These are phyloP conservation scores for Globisporangium alternatum DNA, from an alignment of 352 stramenopile species.

Conservation along the genomic window DNA sequence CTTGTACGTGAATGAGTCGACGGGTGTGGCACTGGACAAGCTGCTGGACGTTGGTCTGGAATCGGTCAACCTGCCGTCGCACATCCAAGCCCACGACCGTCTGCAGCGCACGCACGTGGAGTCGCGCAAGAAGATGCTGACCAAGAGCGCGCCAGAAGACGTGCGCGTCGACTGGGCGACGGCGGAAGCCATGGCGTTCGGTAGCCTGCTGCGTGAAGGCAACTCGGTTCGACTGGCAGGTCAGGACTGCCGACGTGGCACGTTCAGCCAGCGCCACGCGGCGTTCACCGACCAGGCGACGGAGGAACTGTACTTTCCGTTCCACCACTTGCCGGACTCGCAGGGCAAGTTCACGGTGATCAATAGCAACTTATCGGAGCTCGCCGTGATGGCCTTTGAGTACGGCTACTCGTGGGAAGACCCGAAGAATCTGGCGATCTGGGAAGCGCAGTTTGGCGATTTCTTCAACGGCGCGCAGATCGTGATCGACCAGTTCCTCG, in stretches of 20 bases:
- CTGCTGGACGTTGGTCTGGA: conserved; percentile 60
- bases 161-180: conserved; percentile 86
- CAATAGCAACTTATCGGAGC: conserved; percentile 84
- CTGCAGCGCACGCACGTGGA: conserved; percentile 80
- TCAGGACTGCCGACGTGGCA: conserved; percentile 86
- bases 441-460: conserved; percentile 91
- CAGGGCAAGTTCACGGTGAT: conserved; percentile 56
- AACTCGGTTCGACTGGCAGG: conserved; percentile 82
- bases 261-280: conserved; percentile 86
- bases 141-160: conserved; percentile 28
- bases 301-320: conserved; percentile 77
- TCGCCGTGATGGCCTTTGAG: conserved; percentile 88
- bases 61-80: conserved; percentile 56
- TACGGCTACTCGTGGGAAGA: conserved; percentile 89
- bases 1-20: conserved; percentile 49
- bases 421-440: conserved; percentile 79
- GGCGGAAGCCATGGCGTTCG: conserved; percentile 87
- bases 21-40: conserved; percentile 53
- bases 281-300: conserved; percentile 82
- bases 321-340: conserved; percentile 48
- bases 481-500: conserved; percentile 88
- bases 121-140: conserved; percentile 69
- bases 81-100: conserved; percentile 61
- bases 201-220: conserved; percentile 78
- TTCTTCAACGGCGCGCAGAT: conserved; percentile 89